Evolutionary conservation across 768 basidiomycete species (phyloP).

Genomic region (Termitomyces heimii): DNA sequence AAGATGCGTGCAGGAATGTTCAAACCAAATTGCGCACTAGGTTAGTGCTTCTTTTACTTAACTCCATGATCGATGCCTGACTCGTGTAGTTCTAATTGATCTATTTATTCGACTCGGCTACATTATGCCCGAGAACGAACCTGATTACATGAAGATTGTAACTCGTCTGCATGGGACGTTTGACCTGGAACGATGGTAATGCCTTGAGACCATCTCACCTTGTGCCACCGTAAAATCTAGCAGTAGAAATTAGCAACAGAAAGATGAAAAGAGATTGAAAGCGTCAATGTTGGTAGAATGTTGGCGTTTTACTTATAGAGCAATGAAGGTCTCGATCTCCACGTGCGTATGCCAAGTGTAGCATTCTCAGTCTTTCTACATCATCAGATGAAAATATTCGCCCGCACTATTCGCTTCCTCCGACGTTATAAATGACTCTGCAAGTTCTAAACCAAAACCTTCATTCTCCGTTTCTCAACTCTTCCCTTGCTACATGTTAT

Average conservation of each 20-base stretch:
- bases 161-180: conserved; percentile 72
- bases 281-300: neutral
- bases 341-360: neutral
- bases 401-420: conserved; percentile 9
- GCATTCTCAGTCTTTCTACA: neutral
- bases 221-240: neutral
- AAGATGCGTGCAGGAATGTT: conserved; percentile 69
- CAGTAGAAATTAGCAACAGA: too few species aligned
- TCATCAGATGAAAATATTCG: neutral
- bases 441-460: neutral
- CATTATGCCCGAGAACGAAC: conserved; percentile 85
- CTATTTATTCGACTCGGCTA: conserved; percentile 84
- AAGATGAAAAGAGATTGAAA: neutral
- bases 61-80: neutral
- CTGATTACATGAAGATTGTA: conserved; percentile 70
- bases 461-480: neutral
- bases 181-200: conserved; percentile 53
- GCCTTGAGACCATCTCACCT: neutral
- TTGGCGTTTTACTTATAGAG: neutral
- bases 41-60: conserved; percentile 32
- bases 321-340: neutral
- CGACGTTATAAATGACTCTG: conserved; percentile 3
- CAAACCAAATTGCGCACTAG: conserved; percentile 89
- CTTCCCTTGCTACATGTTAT: conserved; percentile 19
- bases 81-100: conserved; percentile 74